Conservation (phyloP, 179 eudicot species). For the Actinidia arguta region DNA sequence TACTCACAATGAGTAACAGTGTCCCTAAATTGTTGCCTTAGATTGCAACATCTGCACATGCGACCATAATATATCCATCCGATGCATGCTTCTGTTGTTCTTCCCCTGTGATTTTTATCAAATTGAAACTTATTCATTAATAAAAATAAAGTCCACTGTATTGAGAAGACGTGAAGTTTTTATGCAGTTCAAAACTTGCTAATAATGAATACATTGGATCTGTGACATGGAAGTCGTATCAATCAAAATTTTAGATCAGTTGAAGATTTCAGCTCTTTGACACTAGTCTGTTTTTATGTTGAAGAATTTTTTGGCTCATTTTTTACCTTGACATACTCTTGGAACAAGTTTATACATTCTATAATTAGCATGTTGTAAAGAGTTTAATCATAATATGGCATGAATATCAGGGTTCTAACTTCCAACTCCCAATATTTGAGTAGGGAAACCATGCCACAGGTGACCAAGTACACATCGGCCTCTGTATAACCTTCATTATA, state of each 20-base stretch:
- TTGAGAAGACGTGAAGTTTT: background rate
- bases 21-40: conserved; percentile 28
- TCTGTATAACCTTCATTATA: background rate
- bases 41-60: conserved; percentile 85
- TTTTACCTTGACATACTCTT: background rate
- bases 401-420: background rate
- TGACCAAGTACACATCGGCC: background rate
- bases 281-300: background rate
- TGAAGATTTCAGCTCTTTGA: background rate
- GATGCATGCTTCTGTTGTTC: conserved; percentile 74
- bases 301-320: background rate
- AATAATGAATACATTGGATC: background rate
- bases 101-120: conserved; percentile 49
- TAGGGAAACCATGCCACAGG: background rate
- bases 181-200: background rate
- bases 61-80: conserved; percentile 94
- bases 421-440: background rate
- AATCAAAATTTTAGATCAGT: conserved; percentile 4
- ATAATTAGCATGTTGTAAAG: background rate
- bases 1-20: background rate
- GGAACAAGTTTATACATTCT: no score
- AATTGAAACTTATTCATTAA: background rate
- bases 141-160: background rate
- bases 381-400: background rate
- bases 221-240: background rate